Conservation (phyloP, 2,329 filamentous ascomycete genomes). For the Fusarium sp. region DNA sequence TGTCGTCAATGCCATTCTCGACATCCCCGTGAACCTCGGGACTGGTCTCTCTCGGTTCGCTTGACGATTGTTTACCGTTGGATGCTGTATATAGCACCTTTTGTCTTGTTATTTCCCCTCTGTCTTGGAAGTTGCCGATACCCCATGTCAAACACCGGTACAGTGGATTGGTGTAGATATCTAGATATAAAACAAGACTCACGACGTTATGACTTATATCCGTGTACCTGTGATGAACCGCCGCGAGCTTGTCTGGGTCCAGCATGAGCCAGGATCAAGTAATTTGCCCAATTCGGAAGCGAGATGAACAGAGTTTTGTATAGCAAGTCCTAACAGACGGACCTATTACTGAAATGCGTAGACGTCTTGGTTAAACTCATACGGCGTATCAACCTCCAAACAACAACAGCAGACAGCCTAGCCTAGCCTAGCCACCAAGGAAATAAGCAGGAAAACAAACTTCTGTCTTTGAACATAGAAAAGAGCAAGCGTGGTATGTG, state of each 20-base stretch:
- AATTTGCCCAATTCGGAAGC: neutral
- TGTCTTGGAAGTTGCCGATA: constrained; percentile 18
- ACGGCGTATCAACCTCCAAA: neutral
- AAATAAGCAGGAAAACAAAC: constrained; percentile 9
- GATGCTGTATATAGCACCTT: neutral
- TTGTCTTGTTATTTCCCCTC: constrained; percentile 16
- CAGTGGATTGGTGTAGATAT: constrained; percentile 20
- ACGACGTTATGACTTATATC: constrained; percentile 25
- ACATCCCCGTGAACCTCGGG: neutral
- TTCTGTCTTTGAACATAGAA: constrained; percentile 32
- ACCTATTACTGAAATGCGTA: neutral
- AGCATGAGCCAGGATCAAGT: neutral
- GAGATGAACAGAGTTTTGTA: neutral
- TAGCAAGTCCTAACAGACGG: neutral
- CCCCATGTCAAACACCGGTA: neutral
- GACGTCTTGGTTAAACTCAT: neutral
- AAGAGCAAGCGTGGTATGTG: constrained; percentile 42
- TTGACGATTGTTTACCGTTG: constrained; percentile 6
- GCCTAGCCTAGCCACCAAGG: constrained; percentile 1
- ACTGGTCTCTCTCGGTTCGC: constrained; percentile 5
- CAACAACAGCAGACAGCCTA: neutral
- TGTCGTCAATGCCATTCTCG: neutral
- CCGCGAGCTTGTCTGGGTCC: neutral
- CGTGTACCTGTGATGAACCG: neutral
- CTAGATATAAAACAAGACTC: constrained; percentile 20